Evolutionary conservation across 2,329 filamentous ascomycete species (phyloP), one percentile per base, ranked within the genome.

Genomic region (Endoconidiophora polonica): DNA sequence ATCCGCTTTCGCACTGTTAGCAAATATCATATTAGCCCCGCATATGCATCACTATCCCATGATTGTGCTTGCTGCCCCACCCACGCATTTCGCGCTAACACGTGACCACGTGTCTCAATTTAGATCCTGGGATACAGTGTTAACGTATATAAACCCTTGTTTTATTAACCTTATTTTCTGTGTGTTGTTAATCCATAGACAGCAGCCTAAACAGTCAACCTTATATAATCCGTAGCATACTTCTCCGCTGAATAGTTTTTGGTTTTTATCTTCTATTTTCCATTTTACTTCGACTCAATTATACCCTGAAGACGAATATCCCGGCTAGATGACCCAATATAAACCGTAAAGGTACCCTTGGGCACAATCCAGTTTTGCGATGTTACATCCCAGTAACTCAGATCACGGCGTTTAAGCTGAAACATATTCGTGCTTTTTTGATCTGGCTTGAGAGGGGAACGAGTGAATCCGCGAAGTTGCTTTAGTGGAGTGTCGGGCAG

Each of bases 351-450:
- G 12, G 57, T 61, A 0, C 69, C 69, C 14, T 58, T 57, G 4
- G 73, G 71, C 43, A 75, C 59, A 3, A 69, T 57, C 81, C 81
- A 86, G 48, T 78, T 69, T 63, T 83, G 70, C 0, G 57, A 60
- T 33, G 83, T 83, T 1, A 69, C 76, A 67, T 90, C 88, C 69
- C 78, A 86, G 65, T 79, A 86, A 49, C 76, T 75, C 0, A 76
- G 73, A 0, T 76, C 77, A 50, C 82, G 77, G 58, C 74, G 73
- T 53, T 73, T 60, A 46, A 79, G 63, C 3, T 66, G 63, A 9
- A 87, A 68, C 14, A 69, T 65, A 2, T 77, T 74, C 5, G 56
- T 65, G 63, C 74, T 71, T 41, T 65, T 70, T 63, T 81, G 70
- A 0, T 79, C 80, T 0, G 76, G 67, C 49, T 71, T 67, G 1